These are phyloP conservation scores for Lasiosphaeria ovina DNA, from an alignment of 495 filamentous ascomycete species.

Conservation along the genomic window DNA sequence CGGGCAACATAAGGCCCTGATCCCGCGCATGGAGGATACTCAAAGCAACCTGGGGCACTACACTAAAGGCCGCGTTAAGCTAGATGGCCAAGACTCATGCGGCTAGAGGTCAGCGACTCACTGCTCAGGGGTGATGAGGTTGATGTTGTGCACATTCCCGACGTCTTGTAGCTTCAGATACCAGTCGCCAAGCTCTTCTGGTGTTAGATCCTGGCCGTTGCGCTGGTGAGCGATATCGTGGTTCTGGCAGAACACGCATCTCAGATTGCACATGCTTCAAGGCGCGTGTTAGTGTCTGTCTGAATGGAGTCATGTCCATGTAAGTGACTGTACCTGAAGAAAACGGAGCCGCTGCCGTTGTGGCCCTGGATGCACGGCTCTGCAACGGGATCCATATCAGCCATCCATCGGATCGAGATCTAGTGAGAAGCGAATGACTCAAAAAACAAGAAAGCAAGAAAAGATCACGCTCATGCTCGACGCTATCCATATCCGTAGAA, in stretches of 20 bases:
- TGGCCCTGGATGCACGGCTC: constrained; percentile 77
- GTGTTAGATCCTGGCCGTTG: constrained; percentile 71
- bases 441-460: not conserved
- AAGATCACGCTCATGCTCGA: not conserved
- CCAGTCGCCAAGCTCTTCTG: constrained; percentile 73
- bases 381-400: constrained; percentile 16
- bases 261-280: constrained; percentile 61
- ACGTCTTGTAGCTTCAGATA: constrained; percentile 73
- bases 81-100: too few relatives aligned
- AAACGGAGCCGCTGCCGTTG: constrained; percentile 70
- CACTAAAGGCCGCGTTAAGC: constrained; percentile 21
- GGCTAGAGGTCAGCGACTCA: not conserved
- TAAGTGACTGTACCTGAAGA: constrained; percentile 48
- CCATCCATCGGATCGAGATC: too few relatives aligned
- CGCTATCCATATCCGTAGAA: too few relatives aligned
- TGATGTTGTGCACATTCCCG: constrained; percentile 75
- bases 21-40: constrained; percentile 66
- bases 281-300: not conserved
- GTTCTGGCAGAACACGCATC: constrained; percentile 83
- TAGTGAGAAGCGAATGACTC: too few relatives aligned
- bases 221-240: constrained; percentile 73
- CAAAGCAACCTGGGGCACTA: constrained; percentile 73
- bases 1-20: constrained; percentile 63
- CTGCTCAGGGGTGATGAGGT: constrained; percentile 73
- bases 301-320: not conserved